Percentiles rank a stretch among this genome's conserved stretches.
Conservation (phyloP, 1,284 basidiomycete genomes). For the Dichomitus squalens region DNA sequence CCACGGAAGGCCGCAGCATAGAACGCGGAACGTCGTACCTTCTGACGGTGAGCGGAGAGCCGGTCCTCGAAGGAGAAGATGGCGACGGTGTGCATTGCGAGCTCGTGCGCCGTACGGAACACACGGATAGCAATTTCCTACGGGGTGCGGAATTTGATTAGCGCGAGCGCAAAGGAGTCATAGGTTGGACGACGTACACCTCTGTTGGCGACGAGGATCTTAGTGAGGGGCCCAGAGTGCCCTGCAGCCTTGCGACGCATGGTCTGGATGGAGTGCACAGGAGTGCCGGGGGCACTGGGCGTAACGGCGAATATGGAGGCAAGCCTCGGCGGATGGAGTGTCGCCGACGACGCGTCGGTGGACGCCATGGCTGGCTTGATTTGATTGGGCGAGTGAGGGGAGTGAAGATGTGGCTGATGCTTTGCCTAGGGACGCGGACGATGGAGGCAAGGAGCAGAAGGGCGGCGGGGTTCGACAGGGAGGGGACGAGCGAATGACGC, state of each 20-base stretch:
- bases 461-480: conserved; percentile 6
- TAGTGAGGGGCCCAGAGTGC: conserved; percentile 87
- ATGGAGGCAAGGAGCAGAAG: conserved; percentile 8
- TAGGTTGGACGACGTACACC: conserved; percentile 62
- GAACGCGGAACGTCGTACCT: conserved; percentile 60
- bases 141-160: conserved; percentile 6
- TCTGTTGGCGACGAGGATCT: conserved; percentile 95
- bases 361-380: conserved; percentile 14
- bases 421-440: conserved; percentile 11
- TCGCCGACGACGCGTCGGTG: conserved; percentile 35
- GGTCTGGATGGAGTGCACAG: conserved; percentile 86
- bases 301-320: conserved; percentile 69
- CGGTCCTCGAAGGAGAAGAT: conserved; percentile 99
- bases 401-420: not conserved
- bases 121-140: conserved; percentile 99
- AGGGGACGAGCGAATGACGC: conserved; percentile 11
- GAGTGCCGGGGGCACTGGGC: conserved; percentile 78
- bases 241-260: conserved; percentile 92
- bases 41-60: conserved; percentile 96
- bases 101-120: conserved; percentile 97
- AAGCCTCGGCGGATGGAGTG: conserved; percentile 73
- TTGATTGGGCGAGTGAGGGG: conserved; percentile 12
- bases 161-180: not conserved
- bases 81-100: conserved; percentile 99
- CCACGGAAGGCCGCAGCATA: not conserved